A percentile compares a stretch with the other conserved stretches of the same genome.
Conservation (phyloP, 2,329 filamentous ascomycete genomes). For the Anthostomella pinea region DNA sequence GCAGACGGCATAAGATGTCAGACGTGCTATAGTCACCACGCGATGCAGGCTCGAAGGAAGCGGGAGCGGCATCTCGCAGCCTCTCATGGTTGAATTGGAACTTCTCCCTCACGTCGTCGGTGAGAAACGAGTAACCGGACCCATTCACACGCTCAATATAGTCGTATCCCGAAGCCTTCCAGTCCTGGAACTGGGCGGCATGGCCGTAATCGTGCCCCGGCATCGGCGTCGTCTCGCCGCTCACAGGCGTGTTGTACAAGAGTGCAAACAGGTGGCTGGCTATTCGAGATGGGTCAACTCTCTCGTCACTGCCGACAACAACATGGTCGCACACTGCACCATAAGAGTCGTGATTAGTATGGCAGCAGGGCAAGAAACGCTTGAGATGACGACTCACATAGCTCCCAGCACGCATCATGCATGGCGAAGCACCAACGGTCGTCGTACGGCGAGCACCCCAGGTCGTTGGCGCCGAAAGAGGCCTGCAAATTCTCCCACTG, state of each 20-base stretch:
- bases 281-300: no score
- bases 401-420: constrained; percentile 22
- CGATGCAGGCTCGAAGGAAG: not conserved
- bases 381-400: no score
- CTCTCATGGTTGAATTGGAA: constrained; percentile 14
- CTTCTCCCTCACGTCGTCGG: constrained; percentile 13
- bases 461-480: constrained; percentile 4
- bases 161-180: not conserved
- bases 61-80: constrained; percentile 3
- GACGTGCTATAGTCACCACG: constrained; percentile 2
- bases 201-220: constrained; percentile 17
- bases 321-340: no score
- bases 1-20: constrained; percentile 17
- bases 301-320: no score
- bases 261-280: constrained; percentile 19
- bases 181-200: constrained; percentile 7
- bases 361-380: no score
- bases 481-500: no score
- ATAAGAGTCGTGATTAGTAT: no score
- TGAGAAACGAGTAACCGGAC: constrained; percentile 14
- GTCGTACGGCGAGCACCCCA: constrained; percentile 1
- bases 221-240: constrained; percentile 1
- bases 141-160: constrained; percentile 9
- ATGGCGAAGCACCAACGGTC: constrained; percentile 18
- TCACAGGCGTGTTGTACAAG: constrained; percentile 18